Evolutionary conservation across 148 eudicot species (phyloP).

Genomic region (Linanthus parryae): DNA sequence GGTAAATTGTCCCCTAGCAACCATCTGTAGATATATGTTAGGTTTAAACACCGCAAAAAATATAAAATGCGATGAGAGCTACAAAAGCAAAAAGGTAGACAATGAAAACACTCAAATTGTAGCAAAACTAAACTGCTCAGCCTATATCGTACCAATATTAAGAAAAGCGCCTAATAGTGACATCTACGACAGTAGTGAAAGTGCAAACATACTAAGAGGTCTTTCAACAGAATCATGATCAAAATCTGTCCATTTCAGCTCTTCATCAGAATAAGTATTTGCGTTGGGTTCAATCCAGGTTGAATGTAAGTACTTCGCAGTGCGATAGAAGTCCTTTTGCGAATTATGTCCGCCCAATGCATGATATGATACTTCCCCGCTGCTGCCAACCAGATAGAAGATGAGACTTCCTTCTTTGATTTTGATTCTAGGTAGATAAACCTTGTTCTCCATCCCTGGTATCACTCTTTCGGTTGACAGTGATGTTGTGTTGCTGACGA

Average conservation of each 20-base stretch:
- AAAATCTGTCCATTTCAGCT: slow-evolving; percentile 3
- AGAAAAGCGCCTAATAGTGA: too few species aligned
- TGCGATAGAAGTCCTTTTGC: background rate
- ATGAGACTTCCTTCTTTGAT: background rate
- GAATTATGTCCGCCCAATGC: slow-evolving; percentile 1
- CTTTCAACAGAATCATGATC: too few species aligned
- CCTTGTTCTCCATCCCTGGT: slow-evolving; percentile 1
- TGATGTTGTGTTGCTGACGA: background rate
- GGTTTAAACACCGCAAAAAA: too few species aligned
- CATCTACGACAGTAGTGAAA: too few species aligned
- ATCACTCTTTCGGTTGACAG: background rate
- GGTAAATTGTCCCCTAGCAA: too few species aligned
- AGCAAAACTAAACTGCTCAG: too few species aligned
- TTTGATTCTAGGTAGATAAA: slow-evolving; percentile 1
- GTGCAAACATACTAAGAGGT: too few species aligned
- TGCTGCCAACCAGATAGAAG: background rate
- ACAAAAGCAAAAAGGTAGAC: too few species aligned
- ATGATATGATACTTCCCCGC: background rate
- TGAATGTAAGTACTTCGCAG: background rate
- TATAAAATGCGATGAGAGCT: too few species aligned
- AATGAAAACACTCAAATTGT: too few species aligned
- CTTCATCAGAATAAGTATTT: slow-evolving; percentile 3
- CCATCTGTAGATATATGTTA: too few species aligned
- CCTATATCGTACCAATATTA: too few species aligned
- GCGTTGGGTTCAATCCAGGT: background rate